Evolutionary conservation across 805 yeast genomes (phyloP), one percentile per base, ranked within the genome.

Genomic region (Yueomyces sinensis): DNA sequence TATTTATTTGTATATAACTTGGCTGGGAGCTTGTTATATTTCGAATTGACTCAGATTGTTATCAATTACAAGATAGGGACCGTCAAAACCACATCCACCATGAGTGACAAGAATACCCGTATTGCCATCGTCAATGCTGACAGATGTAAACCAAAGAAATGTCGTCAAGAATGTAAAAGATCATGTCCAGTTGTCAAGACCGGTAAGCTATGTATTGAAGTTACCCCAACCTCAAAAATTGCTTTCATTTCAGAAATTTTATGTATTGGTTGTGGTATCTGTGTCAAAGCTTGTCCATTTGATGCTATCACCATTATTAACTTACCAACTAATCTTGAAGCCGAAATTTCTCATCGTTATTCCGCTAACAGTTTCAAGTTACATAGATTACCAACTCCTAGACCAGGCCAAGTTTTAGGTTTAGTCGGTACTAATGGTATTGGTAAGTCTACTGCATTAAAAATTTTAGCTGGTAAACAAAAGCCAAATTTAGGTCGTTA

Each of bases 251-350:
- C 95, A 14, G 98, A 91, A 58, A 82, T 66, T 28, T 66, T 91
- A 55, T 91, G 98, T 71, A 89, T 91, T 50, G 98, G 98, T 58
- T 91, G 98, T 70, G 98, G 98, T 86, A 91, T 91, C 49, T 91
- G 98, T 72, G 95, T 87, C 35, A 91, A 91, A 62, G 91, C 86
- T 59, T 91, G 98, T 64, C 98, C 98, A 22, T 91, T 91, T 55
- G 95, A 89, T 52, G 98, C 98, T 43, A 87, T 91, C 52, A 81
- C 74, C 54, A 91, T 91, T 56, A 91, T 91, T 66, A 91, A 91
- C 56, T 69, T 91, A 58, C 98, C 98, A 44, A 89, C 97, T 14
- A 87, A 91, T 59, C 70, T 91, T 56, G 97, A 89, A 36, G 65
- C 68, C 32, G 89, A 91, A 59, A 93, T 87, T 37, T 86, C 97